phyloP scores from a whole-genome alignment of 208 protist genomes.

The Endotrypanum monterogeii region DNA sequence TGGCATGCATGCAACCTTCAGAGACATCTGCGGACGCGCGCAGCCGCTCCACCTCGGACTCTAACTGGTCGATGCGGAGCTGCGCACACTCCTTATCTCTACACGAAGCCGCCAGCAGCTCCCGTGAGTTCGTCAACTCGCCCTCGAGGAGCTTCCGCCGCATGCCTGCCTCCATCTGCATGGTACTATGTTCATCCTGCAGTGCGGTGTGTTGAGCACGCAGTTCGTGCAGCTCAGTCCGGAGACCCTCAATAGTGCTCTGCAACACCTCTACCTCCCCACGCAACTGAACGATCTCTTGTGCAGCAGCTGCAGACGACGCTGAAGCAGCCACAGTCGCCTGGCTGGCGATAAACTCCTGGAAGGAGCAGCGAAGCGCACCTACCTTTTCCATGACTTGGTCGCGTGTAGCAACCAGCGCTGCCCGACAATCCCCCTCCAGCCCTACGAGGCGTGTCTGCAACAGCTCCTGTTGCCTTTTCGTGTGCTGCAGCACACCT shows the following conservation, averaged over 20 bases:
- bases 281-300: constrained; percentile 7
- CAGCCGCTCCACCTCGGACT: constrained; percentile 34
- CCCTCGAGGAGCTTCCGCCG: constrained; percentile 10
- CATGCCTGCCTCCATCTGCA: constrained; percentile 11
- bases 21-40: constrained; percentile 10
- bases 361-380: constrained; percentile 16
- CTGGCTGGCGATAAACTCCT: neutral
- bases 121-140: constrained; percentile 18
- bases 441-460: constrained; percentile 20
- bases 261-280: neutral
- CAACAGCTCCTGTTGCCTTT: constrained; percentile 17
- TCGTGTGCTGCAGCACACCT: constrained; percentile 23
- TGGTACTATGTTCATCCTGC: constrained; percentile 22
- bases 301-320: constrained; percentile 2
- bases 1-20: constrained; percentile 25
- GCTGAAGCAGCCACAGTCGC: neutral
- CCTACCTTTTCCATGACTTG: constrained; percentile 13
- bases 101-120: constrained; percentile 10
- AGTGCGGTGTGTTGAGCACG: constrained; percentile 17
- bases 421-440: constrained; percentile 18
- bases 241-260: neutral
- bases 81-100: constrained; percentile 8
- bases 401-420: constrained; percentile 17
- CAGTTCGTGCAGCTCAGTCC: constrained; percentile 19
- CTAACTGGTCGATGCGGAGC: constrained; percentile 28